These are phyloP conservation scores for Fomitopsis pinicola DNA, from an alignment of 1,284 basidiomycete genomes.

Conservation along the genomic window DNA sequence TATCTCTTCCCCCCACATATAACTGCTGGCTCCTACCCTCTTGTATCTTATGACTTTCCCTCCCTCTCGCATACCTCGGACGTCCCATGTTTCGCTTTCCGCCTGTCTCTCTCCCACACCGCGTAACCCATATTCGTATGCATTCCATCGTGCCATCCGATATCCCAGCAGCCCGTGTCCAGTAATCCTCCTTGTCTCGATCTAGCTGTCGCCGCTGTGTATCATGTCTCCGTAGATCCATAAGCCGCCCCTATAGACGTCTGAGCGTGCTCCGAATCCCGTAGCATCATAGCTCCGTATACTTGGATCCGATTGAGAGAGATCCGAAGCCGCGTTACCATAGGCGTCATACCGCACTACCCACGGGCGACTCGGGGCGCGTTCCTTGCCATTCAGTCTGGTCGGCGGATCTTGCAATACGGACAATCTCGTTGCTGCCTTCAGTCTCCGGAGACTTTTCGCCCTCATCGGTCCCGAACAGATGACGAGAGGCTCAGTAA, in stretches of 20 bases:
- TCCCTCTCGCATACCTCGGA: not conserved
- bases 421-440: too few relatives aligned
- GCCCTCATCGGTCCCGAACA: too few relatives aligned
- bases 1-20: not conserved
- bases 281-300: not conserved
- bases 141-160: not conserved
- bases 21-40: not conserved
- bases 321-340: not conserved
- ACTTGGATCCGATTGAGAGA: not conserved
- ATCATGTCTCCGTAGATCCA: not conserved
- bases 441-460: too few relatives aligned
- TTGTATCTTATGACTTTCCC: not conserved
- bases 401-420: not conserved
- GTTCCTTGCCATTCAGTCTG: too few relatives aligned
- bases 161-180: not conserved
- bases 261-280: not conserved
- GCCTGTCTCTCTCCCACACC: not conserved
- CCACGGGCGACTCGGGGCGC: too few relatives aligned
- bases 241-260: not conserved
- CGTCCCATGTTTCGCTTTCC: not conserved
- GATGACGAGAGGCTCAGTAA: too few relatives aligned
- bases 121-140: not conserved
- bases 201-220: not conserved
- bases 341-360: not conserved
- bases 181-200: not conserved